Percentiles rank a stretch among this genome's conserved stretches.
These are phyloP conservation scores for Rhodotorula toruloides DNA, from an alignment of 768 basidiomycete species.

Conservation along the genomic window DNA sequence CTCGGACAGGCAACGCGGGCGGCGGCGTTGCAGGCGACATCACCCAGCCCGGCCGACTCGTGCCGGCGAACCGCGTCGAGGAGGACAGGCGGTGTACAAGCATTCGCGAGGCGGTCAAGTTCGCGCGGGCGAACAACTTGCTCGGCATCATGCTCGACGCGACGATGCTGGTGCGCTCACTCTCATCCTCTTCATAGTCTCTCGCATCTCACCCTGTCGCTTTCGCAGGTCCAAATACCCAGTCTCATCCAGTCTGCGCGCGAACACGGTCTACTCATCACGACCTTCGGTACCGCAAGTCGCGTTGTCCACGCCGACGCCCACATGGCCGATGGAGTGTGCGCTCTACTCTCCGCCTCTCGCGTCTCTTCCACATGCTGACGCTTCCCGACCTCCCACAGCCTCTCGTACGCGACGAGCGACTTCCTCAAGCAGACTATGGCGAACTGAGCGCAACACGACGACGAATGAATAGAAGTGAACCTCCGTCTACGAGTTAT, in stretches of 20 bases:
- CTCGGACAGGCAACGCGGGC: constrained; percentile 37
- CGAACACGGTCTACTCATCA: constrained; percentile 79
- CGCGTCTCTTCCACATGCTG: not conserved
- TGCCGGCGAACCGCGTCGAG: constrained; percentile 47
- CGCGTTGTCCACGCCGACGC: constrained; percentile 47
- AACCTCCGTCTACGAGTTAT: not conserved
- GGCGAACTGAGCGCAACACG: constrained; percentile 1
- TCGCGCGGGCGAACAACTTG: constrained; percentile 85
- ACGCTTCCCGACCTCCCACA: not conserved
- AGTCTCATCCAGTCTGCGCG: constrained; percentile 82
- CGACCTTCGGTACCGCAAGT: constrained; percentile 59
- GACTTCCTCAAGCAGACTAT: constrained; percentile 31
- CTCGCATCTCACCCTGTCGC: not conserved
- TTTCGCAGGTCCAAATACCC: constrained; percentile 70
- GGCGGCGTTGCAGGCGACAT: constrained; percentile 20
- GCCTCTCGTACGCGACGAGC: constrained; percentile 30
- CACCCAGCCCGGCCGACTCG: constrained; percentile 31
- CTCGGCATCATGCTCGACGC: constrained; percentile 86
- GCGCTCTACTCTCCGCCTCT: not conserved
- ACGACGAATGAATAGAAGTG: not conserved
- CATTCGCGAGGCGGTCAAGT: constrained; percentile 84
- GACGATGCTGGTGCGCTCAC: constrained; percentile 63
- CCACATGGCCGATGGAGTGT: constrained; percentile 44
- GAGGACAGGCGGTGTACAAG: constrained; percentile 56
- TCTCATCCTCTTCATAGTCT: not conserved